These are phyloP conservation scores for Zoysia pacifica DNA, from an alignment of 176 grass and related monocot species.

Conservation along the genomic window DNA sequence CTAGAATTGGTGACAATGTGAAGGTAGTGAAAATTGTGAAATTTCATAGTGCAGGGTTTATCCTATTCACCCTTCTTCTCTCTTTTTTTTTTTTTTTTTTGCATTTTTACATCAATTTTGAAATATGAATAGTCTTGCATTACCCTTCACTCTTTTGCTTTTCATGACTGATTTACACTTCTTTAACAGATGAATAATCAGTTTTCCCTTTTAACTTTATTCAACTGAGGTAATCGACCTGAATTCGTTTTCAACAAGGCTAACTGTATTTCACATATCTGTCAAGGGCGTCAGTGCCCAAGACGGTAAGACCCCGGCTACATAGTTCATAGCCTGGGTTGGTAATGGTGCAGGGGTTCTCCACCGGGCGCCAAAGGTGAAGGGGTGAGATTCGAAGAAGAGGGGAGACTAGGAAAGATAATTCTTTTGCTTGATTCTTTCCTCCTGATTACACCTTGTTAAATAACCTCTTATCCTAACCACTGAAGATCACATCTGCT, in stretches of 20 bases:
- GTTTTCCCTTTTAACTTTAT: neutral
- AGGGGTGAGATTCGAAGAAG: no score
- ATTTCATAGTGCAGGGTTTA: neutral
- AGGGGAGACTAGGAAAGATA: no score
- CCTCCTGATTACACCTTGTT: no score
- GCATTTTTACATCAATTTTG: neutral
- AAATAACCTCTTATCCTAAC: no score
- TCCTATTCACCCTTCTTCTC: neutral
- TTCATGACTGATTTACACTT: neutral
- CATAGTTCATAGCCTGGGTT: no score
- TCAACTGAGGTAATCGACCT: constrained; percentile 10
- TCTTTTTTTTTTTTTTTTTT: neutral
- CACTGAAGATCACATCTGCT: no score
- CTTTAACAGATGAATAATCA: neutral
- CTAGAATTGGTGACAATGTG: constrained; percentile 95
- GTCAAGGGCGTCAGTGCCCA: no score
- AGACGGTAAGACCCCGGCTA: no score
- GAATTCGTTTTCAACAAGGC: neutral
- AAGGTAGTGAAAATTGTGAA: constrained; percentile 43
- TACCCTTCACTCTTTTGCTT: neutral
- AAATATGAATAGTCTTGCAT: neutral
- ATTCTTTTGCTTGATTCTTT: no score
- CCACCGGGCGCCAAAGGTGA: no score
- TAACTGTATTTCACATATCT: constrained; percentile 8
- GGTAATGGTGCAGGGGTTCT: no score